phyloP scores from a whole-genome alignment of 306 rosid species.

The Castanea crenata region DNA sequence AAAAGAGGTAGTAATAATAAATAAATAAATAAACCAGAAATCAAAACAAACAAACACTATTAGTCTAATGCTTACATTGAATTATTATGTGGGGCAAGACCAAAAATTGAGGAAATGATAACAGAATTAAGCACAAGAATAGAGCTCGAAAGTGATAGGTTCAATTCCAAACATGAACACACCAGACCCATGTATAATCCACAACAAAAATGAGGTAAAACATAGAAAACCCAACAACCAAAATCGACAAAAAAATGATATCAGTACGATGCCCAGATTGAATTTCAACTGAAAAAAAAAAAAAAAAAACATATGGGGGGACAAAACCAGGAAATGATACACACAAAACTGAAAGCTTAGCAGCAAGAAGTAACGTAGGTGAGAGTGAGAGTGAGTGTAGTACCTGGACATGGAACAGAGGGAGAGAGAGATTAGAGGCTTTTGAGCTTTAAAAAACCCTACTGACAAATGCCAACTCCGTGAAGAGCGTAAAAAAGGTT shows the following conservation, averaged over 20 bases:
- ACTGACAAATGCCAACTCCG: background rate
- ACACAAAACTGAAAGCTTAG: background rate
- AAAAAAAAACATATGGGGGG: background rate
- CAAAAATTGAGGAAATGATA: background rate
- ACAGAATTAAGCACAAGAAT: background rate
- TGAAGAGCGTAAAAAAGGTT: background rate
- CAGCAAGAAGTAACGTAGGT: background rate
- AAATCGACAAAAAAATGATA: background rate
- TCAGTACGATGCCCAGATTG: background rate
- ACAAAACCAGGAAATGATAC: background rate
- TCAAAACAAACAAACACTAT: background rate
- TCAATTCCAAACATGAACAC: background rate
- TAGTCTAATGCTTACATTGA: background rate
- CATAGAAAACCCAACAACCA: constrained; percentile 3
- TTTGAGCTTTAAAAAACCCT: constrained; percentile 9
- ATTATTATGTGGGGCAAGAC: background rate
- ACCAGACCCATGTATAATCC: background rate
- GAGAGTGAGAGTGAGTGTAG: background rate
- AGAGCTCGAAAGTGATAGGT: background rate
- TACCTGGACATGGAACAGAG: background rate
- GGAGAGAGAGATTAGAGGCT: background rate
- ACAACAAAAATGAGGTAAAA: background rate
- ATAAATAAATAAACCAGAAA: background rate
- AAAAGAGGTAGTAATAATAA: background rate
- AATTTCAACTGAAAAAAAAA: background rate